These are phyloP conservation scores for Lactarius pseudohatsudake DNA, from an alignment of 768 basidiomycete genomes.

Conservation along the genomic window DNA sequence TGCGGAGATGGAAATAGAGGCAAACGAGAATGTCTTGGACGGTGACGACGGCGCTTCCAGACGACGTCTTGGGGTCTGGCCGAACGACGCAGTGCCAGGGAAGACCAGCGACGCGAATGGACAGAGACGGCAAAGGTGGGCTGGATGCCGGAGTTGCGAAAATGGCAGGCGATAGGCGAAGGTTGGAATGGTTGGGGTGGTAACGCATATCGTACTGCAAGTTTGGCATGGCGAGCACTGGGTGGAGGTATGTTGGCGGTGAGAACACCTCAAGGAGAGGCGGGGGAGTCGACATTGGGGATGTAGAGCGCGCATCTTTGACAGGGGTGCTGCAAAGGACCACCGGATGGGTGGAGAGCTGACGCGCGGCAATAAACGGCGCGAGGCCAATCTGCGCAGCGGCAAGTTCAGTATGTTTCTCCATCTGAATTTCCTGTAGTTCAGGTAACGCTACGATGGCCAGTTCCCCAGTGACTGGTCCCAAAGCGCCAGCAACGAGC, in stretches of 20 bases:
- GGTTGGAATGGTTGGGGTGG: background rate
- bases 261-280: no score
- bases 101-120: slow-evolving; percentile 7
- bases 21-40: slow-evolving; percentile 10
- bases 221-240: background rate
- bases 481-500: background rate
- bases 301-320: no score
- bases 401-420: background rate
- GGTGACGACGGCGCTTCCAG: slow-evolving; percentile 12
- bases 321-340: background rate
- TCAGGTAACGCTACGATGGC: background rate
- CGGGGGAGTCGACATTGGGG: no score
- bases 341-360: background rate
- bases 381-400: background rate
- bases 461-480: background rate
- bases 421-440: background rate
- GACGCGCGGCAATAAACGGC: background rate
- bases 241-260: background rate
- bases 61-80: background rate
- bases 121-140: background rate
- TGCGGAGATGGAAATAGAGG: slow-evolving; percentile 18
- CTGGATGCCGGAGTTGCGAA: slow-evolving; percentile 7
- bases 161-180: background rate
- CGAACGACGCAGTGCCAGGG: slow-evolving; percentile 8
- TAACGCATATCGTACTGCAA: slow-evolving; percentile 12